Evolutionary conservation across 2,329 filamentous ascomycete species (phyloP).

Genomic region (Diaporthe sp.): DNA sequence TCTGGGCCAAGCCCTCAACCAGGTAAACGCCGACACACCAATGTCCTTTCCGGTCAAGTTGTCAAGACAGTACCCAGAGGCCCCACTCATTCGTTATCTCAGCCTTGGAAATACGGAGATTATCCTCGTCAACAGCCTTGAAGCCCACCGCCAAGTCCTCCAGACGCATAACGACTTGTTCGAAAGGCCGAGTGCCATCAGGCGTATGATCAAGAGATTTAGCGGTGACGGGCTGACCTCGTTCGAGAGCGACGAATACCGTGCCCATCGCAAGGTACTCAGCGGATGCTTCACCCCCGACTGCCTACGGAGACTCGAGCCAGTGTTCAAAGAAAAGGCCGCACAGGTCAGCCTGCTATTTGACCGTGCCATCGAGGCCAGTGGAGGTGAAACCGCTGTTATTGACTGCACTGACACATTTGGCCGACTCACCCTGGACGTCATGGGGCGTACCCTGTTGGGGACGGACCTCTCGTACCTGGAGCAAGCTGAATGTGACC

Average conservation of each 20-base stretch:
- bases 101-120: not conserved
- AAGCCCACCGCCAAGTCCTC: not conserved
- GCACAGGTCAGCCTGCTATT: not conserved
- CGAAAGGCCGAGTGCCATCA: not conserved
- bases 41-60: not conserved
- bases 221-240: not conserved
- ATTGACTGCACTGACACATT: not conserved
- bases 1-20: not conserved
- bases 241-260: not conserved
- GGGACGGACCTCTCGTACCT: not conserved
- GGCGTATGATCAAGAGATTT: not conserved
- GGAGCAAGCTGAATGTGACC: not conserved
- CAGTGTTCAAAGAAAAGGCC: not conserved
- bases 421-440: not conserved
- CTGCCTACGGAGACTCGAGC: not conserved
- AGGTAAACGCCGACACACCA: not conserved
- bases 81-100: not conserved
- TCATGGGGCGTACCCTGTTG: not conserved
- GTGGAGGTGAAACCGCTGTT: not conserved
- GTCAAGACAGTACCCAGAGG: not conserved
- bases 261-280: not conserved
- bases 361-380: not conserved
- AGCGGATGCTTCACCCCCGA: not conserved
- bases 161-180: not conserved
- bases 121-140: not conserved